A percentile compares a stretch with the other conserved stretches of the same genome.
These are phyloP conservation scores for Polychaeton citri DNA, from an alignment of 2,329 filamentous ascomycete genomes.

Conservation along the genomic window DNA sequence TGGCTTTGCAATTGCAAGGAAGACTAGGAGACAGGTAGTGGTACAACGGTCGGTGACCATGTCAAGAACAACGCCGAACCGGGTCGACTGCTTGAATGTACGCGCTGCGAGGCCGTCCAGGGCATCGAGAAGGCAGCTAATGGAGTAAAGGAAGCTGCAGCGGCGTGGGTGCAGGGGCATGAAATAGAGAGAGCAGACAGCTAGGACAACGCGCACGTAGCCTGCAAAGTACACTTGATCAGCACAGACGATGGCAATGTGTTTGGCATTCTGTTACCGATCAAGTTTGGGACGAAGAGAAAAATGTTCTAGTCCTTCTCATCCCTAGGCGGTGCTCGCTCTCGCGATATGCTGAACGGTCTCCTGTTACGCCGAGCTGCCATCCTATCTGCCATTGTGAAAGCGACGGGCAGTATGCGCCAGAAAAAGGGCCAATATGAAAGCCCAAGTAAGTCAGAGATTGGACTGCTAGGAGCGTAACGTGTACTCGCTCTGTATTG, in stretches of 20 bases:
- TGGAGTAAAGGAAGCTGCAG: constrained; percentile 78
- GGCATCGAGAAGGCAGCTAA: constrained; percentile 91
- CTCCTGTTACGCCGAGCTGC: too few relatives aligned
- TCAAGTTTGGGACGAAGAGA: constrained; percentile 39
- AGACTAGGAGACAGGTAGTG: constrained; percentile 86
- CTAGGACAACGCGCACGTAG: constrained; percentile 41
- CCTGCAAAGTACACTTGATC: constrained; percentile 20
- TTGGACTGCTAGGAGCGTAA: too few relatives aligned
- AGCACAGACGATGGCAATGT: background rate
- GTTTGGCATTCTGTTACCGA: constrained; percentile 25
- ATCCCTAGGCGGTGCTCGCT: too few relatives aligned
- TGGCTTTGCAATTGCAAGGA: constrained; percentile 87
- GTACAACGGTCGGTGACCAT: constrained; percentile 99
- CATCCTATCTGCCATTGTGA: too few relatives aligned
- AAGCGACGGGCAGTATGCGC: too few relatives aligned
- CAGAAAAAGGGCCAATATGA: too few relatives aligned
- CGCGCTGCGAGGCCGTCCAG: constrained; percentile 90
- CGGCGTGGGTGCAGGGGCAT: constrained; percentile 98
- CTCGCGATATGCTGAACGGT: too few relatives aligned
- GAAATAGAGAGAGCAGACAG: constrained; percentile 88
- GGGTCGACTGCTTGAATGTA: constrained; percentile 76
- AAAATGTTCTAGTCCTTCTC: constrained; percentile 40
- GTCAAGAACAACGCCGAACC: constrained; percentile 91
- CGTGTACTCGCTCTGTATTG: too few relatives aligned
- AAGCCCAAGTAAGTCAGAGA: too few relatives aligned